Percentiles rank a stretch among this genome's conserved stretches.
Evolutionary conservation across 305 asterid genomes (phyloP).

Genomic region (Fraxinus latifolia): DNA sequence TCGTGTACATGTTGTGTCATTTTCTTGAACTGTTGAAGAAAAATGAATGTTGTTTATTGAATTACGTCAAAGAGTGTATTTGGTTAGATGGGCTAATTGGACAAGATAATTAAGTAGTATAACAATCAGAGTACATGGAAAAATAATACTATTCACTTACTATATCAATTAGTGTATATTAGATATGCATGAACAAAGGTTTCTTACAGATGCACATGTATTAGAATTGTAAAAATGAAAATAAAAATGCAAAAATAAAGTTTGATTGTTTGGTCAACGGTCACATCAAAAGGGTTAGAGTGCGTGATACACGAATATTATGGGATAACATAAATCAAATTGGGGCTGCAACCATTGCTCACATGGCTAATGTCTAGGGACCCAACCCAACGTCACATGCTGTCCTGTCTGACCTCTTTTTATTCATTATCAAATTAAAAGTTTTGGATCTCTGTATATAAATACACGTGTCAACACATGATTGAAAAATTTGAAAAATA

Average conservation of each 20-base stretch:
- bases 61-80: too few relatives aligned
- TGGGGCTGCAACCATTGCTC: conserved; percentile 27
- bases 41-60: neutral
- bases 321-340: conserved; percentile 20
- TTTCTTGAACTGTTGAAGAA: neutral
- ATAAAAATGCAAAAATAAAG: neutral
- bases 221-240: neutral
- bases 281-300: conserved; percentile 31
- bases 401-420: conserved; percentile 11
- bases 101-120: neutral
- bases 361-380: conserved; percentile 36
- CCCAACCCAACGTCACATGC: conserved; percentile 41
- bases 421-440: neutral
- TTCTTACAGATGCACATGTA: too few relatives aligned
- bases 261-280: conserved; percentile 29
- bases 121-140: neutral
- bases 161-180: neutral
- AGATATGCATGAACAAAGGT: neutral
- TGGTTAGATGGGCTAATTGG: neutral
- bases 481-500: too few relatives aligned
- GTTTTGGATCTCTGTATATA: neutral
- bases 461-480: too few relatives aligned
- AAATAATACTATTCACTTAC: neutral
- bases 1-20: neutral
- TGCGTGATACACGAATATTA: conserved; percentile 12